A percentile compares a stretch with the other conserved stretches of the same genome.
Evolutionary conservation across 352 stramenopile genomes (phyloP).

Genomic region (Pythium guiyangense): DNA sequence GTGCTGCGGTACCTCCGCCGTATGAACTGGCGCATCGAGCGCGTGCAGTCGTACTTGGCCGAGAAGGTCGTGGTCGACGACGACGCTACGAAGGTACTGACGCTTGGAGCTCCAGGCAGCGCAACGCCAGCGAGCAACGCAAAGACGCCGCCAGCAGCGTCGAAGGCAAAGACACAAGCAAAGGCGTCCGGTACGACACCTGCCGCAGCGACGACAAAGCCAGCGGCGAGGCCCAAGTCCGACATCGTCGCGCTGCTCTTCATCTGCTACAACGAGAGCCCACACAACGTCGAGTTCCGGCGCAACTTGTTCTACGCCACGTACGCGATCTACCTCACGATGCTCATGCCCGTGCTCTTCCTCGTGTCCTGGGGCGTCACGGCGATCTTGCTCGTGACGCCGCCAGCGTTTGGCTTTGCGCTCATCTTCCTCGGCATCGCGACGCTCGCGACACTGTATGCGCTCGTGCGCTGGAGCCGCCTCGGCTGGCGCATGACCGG

Average conservation of each 20-base stretch:
- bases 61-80: constrained; percentile 39
- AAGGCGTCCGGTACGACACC: background rate
- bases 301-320: constrained; percentile 77
- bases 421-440: constrained; percentile 72
- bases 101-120: background rate
- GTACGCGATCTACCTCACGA: constrained; percentile 44
- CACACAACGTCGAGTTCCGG: constrained; percentile 60
- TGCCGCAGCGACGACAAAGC: background rate
- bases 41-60: constrained; percentile 70
- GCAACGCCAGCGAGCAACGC: background rate
- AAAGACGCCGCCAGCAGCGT: background rate
- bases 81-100: background rate
- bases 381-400: constrained; percentile 59
- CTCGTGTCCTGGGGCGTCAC: constrained; percentile 74
- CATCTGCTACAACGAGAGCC: constrained; percentile 68
- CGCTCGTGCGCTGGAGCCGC: constrained; percentile 45
- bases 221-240: constrained; percentile 12
- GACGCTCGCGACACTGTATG: constrained; percentile 38
- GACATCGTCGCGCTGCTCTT: constrained; percentile 77
- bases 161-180: constrained; percentile 19
- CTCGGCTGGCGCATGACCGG: constrained; percentile 84
- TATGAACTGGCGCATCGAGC: constrained; percentile 82
- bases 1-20: constrained; percentile 51
- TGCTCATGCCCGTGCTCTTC: constrained; percentile 51
- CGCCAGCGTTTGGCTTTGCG: constrained; percentile 71